Percentiles rank a stretch among this genome's conserved stretches.
phyloP scores from a whole-genome alignment of 345 rosid species.

The Eucalyptus cladocalyx region DNA sequence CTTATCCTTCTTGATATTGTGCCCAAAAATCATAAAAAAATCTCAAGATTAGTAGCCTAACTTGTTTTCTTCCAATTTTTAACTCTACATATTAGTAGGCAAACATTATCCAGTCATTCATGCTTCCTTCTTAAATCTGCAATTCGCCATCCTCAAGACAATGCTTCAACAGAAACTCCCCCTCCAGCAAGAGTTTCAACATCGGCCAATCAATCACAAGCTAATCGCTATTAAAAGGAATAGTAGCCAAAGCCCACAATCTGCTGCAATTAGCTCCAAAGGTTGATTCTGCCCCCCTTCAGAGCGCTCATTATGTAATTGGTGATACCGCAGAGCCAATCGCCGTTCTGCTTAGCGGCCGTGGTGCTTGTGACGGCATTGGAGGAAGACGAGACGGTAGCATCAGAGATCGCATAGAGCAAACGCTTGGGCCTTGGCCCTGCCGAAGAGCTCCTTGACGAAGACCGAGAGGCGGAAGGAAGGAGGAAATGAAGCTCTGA shows the following conservation, averaged over 20 bases:
- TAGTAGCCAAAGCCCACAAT: background rate
- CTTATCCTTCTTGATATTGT: too few species aligned
- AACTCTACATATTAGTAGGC: too few species aligned
- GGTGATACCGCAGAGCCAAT: conserved; percentile 33
- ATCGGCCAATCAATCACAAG: background rate
- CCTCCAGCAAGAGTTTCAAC: background rate
- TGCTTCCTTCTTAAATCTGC: background rate
- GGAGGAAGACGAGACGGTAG: too few species aligned
- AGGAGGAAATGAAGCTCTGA: too few species aligned
- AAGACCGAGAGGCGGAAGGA: too few species aligned
- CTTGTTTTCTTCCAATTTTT: background rate
- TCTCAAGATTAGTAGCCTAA: background rate
- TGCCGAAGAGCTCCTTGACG: too few species aligned
- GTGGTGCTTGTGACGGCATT: too few species aligned
- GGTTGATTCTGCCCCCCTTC: background rate
- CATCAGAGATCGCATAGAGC: too few species aligned
- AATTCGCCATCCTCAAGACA: too few species aligned
- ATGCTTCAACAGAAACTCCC: background rate
- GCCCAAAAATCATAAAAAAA: background rate
- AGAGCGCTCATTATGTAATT: too few species aligned
- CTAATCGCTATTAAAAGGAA: background rate
- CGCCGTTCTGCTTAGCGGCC: too few species aligned
- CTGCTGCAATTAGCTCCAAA: background rate
- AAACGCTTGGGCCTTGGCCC: too few species aligned
- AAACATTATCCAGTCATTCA: background rate